Evolutionary conservation across 768 basidiomycete species (phyloP), one percentile per base, ranked within the genome.

Genomic region (Psilocybe subaeruginosa): DNA sequence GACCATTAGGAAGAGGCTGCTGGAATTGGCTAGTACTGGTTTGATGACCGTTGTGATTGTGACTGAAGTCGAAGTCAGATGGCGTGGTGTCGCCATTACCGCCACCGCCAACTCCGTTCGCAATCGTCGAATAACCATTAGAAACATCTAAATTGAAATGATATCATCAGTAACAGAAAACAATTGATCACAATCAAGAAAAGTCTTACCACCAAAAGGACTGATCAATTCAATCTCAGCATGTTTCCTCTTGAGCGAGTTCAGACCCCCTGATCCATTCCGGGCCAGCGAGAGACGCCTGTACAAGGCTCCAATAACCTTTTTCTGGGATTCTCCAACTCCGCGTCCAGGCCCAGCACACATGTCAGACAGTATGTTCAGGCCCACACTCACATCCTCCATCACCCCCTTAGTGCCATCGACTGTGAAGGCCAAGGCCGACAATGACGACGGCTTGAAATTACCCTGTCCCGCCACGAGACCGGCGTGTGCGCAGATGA

Each of bases 401-500:
- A 69, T 55, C 39, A 69, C 30, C 30, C 4, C 41, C n/a, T 43
- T 50, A 4, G 56, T 63, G 8, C 59, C 19, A 35, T 19, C 35
- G 17, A 30, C 29, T 30, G 54, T 30, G 23, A 49, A 55, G 9
- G 54, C 45, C 49, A 30, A 30, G 3, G 52, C 14, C 45, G 58
- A 46, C 27, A 47, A 56, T 41, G 56, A 49, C 41, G 14, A 43
- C 11, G 14, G 16, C n/a, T 43, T 30, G 4, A 6, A 23, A 49
- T 49, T 23, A n/a, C 27, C 47, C 17, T 49, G 17, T 12, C 47
- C 47, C n/a, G 19, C 16, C 16, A 33, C 51, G 17, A 90, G 78
- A 57, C 82, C 83, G 7, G 85, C 82, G 68, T 88, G 83, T 7
- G 87, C 87, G 63, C 86, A 88, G 16, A 71, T 61, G 12, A 90